Base-by-base conservation (phyloP, 202 grass and related monocot genomes). In the Panicum hallii region DNA sequence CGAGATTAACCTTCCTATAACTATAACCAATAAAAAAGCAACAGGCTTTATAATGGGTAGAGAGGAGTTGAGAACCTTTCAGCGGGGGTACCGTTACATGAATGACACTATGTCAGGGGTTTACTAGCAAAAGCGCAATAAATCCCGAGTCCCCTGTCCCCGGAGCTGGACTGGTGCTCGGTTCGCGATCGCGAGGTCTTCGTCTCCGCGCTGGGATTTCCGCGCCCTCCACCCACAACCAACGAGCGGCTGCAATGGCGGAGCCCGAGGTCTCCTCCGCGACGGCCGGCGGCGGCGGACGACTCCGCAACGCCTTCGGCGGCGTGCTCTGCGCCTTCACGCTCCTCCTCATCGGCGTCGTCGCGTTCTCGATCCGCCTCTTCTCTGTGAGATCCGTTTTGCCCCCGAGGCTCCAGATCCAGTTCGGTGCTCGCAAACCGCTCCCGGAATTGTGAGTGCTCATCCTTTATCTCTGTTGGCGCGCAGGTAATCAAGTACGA, bases 291-390 rank as follows among this genome's bases (percentile, higher is more conserved):
- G 86, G 73, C 40, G 78, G 88, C 17, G 72, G 85, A 6, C 75
- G 87, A 55, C 92, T 99, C 30, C 87, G 97, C 67, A 94, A 94
- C 92, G 97, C 92, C 23, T 93, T 97, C 69, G 97, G 97, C 3
- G 74, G 91, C 20, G 97, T 99, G 56, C 89, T 99, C 11, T 88
- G 90, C 73, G 87, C 90, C 74, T 90, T 99, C 80, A 93, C 93
- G 28, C 97, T 99, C 65, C 60, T 99, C 82, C 88, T 99, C 67
- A 97, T 99, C 84, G 94, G 97, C 62, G 88, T 94, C 63, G 83
- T 99, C 74, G 97, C 94, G 43, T 99, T 99, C 94, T 93, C 97
- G 83, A 99, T 99, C 94, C 97, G 97, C 48, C 83, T 99, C 77
- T 99, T 99, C 79, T 99, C 97, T 38, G 97, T 99, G 93, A 90